These are phyloP conservation scores for Neurospora intermedia DNA, from an alignment of 495 filamentous ascomycete species.

Conservation along the genomic window DNA sequence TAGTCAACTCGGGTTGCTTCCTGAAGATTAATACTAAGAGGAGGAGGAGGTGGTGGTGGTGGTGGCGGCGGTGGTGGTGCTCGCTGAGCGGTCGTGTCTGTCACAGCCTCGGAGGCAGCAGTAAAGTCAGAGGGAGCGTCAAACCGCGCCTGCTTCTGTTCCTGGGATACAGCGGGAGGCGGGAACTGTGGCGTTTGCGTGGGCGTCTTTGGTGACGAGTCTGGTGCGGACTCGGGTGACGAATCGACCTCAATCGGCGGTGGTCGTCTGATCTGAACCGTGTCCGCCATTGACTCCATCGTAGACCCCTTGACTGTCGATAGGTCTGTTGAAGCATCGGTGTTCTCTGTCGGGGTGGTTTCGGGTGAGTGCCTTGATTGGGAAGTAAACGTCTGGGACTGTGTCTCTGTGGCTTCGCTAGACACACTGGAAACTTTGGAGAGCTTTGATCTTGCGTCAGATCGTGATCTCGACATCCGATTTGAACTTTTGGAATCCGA, in stretches of 20 bases:
- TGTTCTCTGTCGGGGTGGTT: background rate
- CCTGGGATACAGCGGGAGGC: conserved; percentile 21
- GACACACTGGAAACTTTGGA: conserved; percentile 37
- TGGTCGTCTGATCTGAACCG: conserved; percentile 1
- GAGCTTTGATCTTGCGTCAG: conserved; percentile 32
- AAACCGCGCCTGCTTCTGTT: conserved; percentile 23
- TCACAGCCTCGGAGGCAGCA: conserved; percentile 29
- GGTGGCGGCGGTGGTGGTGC: conserved; percentile 46
- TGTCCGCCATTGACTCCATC: conserved; percentile 9
- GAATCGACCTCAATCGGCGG: conserved; percentile 28
- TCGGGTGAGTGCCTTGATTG: background rate
- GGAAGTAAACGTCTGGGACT: conserved; percentile 4
- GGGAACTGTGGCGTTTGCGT: conserved; percentile 42
- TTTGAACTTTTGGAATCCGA: conserved; percentile 28
- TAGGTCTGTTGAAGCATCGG: background rate
- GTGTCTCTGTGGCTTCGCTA: conserved; percentile 30
- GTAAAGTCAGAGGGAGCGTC: conserved; percentile 22
- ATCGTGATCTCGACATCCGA: conserved; percentile 31
- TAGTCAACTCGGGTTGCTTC: conserved; percentile 74
- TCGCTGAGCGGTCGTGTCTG: conserved; percentile 1
- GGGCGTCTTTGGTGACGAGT: conserved; percentile 49
- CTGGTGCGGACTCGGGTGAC: conserved; percentile 36
- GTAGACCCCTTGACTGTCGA: conserved; percentile 7
- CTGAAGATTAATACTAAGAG: conserved; percentile 46
- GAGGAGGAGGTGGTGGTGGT: conserved; percentile 72